phyloP scores from a whole-genome alignment of 176 grass and related monocot species.

The Lolium multiflorum region DNA sequence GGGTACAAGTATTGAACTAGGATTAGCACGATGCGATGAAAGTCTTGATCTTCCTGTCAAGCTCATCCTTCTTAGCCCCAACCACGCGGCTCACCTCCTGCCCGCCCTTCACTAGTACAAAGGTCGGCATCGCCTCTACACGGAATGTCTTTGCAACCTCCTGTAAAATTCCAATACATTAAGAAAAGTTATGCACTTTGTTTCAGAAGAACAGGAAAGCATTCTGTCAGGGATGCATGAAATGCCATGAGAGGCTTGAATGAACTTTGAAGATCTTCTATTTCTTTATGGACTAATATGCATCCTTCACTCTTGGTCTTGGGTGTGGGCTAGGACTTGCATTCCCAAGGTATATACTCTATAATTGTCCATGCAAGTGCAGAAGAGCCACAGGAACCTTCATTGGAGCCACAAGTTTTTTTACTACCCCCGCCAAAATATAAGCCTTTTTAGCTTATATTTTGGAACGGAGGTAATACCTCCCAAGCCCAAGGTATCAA shows the following conservation, averaged over 20 bases:
- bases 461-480: too few species aligned
- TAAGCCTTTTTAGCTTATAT: too few species aligned
- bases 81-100: constrained; percentile 75
- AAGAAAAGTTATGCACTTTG: background rate
- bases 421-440: background rate
- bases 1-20: constrained; percentile 7
- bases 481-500: background rate
- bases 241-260: background rate
- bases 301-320: background rate
- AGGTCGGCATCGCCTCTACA: constrained; percentile 87
- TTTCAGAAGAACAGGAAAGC: background rate
- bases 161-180: constrained; percentile 44
- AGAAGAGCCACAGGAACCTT: background rate
- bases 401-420: background rate
- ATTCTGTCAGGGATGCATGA: background rate
- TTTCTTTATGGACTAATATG: background rate
- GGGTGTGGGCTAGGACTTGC: background rate
- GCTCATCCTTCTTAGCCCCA: constrained; percentile 86
- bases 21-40: constrained; percentile 45
- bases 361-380: background rate
- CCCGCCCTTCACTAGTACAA: constrained; percentile 70
- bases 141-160: constrained; percentile 82
- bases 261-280: background rate
- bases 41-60: constrained; percentile 74
- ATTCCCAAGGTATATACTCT: background rate